Evolutionary conservation across 345 rosid genomes (phyloP).

Genomic region (Dovyalis caffra): DNA sequence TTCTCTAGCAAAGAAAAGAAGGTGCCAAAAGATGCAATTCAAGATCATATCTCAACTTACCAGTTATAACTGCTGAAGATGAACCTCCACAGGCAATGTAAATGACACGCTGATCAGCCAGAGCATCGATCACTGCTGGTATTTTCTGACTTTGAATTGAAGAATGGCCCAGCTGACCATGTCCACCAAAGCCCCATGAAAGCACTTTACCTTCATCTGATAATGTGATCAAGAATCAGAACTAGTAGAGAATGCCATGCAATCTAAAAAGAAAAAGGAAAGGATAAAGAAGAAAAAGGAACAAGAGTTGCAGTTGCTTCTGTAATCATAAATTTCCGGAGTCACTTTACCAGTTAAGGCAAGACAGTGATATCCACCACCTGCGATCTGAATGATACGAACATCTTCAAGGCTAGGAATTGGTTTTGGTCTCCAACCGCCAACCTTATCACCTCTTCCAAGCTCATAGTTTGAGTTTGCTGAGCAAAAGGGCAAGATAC

Average conservation of each 20-base stretch:
- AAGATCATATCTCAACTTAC: constrained; percentile 28
- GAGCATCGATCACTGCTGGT: constrained; percentile 58
- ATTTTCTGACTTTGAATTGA: constrained; percentile 50
- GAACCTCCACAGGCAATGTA: constrained; percentile 83
- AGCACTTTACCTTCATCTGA: constrained; percentile 81
- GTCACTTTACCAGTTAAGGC: constrained; percentile 70
- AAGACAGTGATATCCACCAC: constrained; percentile 93
- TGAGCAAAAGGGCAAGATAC: constrained; percentile 21
- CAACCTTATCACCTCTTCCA: constrained; percentile 77
- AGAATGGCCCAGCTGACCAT: constrained; percentile 81
- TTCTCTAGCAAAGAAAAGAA: not conserved
- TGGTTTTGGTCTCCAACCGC: constrained; percentile 85
- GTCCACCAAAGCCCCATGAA: constrained; percentile 97
- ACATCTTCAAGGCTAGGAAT: constrained; percentile 60
- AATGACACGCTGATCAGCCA: constrained; percentile 55
- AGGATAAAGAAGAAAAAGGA: not conserved
- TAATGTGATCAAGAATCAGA: constrained; percentile 18
- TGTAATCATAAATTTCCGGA: not conserved
- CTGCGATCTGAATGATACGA: constrained; percentile 61
- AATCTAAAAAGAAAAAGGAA: not conserved
- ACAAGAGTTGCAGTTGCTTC: not conserved
- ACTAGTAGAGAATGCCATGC: not conserved
- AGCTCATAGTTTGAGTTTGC: constrained; percentile 94
- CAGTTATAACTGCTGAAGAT: constrained; percentile 82
- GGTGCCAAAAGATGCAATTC: not conserved